Evolutionary conservation across 805 yeast genomes (phyloP).

Genomic region (Wickerhamiella bombiphila): DNA sequence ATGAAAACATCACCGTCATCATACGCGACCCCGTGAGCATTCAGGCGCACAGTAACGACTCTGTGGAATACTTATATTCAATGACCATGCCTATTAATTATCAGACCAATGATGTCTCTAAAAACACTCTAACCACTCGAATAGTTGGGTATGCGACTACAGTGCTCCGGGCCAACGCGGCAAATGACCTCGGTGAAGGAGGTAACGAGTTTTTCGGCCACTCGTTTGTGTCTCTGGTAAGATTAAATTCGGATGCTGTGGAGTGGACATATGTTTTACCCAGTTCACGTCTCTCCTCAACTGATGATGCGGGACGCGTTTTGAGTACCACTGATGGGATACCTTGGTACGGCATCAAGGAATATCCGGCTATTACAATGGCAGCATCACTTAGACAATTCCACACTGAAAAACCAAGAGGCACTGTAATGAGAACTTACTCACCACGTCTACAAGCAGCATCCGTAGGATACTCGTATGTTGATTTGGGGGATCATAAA

Average conservation of each 20-base stretch:
- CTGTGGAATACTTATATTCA: constrained; percentile 8
- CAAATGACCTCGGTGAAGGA: neutral
- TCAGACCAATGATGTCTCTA: neutral
- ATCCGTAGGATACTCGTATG: constrained; percentile 16
- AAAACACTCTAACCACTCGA: constrained; percentile 5
- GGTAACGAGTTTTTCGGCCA: neutral
- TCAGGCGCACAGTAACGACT: neutral
- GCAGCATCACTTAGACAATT: neutral
- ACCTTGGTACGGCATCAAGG: neutral
- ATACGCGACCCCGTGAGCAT: constrained; percentile 2
- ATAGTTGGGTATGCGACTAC: constrained; percentile 14
- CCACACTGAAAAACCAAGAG: constrained; percentile 4
- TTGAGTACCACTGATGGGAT: neutral
- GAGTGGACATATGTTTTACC: neutral
- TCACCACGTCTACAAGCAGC: constrained; percentile 8
- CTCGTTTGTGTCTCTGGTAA: neutral
- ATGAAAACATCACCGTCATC: constrained; percentile 1
- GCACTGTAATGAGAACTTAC: constrained; percentile 9
- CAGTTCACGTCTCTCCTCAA: neutral
- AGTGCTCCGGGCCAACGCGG: constrained; percentile 3
- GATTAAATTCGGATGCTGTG: neutral
- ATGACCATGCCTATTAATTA: constrained; percentile 6
- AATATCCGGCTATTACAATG: neutral
- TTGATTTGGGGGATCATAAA: constrained; percentile 4
- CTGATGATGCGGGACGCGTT: neutral